Evolutionary conservation across 345 rosid genomes (phyloP).

Genomic region (Heritiera littoralis): DNA sequence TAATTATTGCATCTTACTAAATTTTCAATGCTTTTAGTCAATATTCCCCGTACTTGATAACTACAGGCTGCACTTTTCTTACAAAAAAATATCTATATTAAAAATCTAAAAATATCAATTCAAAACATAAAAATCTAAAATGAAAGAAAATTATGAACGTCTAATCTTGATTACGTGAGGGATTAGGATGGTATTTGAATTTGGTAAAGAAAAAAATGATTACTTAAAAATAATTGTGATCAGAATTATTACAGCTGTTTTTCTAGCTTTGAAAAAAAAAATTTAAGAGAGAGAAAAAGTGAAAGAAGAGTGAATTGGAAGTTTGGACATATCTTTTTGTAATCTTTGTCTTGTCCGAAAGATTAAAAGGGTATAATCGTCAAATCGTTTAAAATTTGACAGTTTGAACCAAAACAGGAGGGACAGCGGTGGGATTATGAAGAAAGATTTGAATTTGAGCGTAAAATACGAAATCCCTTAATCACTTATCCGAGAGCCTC

Average conservation of each 20-base stretch:
- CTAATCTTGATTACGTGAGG: not conserved
- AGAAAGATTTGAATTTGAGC: constrained; percentile 51
- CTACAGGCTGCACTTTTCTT: no score
- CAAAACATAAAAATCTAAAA: no score
- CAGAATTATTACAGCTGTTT: not conserved
- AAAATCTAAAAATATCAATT: no score
- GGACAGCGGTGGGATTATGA: constrained; percentile 59
- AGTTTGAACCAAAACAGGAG: constrained; percentile 18
- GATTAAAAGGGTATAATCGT: constrained; percentile 16
- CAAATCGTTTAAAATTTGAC: no score
- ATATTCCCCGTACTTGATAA: no score
- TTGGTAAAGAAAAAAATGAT: not conserved
- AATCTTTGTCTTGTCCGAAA: not conserved
- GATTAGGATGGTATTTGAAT: not conserved
- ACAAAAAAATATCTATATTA: no score
- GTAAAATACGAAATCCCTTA: not conserved
- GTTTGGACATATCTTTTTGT: not conserved
- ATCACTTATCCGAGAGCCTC: not conserved
- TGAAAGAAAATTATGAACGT: not conserved
- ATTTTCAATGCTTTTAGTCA: no score
- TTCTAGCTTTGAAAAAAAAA: no score
- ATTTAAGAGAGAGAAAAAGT: no score
- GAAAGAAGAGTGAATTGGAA: not conserved
- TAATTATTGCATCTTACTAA: no score
- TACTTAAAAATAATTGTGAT: not conserved